phyloP scores from a whole-genome alignment of 2,329 filamentous ascomycete genomes.

The Beauveria varroae region DNA sequence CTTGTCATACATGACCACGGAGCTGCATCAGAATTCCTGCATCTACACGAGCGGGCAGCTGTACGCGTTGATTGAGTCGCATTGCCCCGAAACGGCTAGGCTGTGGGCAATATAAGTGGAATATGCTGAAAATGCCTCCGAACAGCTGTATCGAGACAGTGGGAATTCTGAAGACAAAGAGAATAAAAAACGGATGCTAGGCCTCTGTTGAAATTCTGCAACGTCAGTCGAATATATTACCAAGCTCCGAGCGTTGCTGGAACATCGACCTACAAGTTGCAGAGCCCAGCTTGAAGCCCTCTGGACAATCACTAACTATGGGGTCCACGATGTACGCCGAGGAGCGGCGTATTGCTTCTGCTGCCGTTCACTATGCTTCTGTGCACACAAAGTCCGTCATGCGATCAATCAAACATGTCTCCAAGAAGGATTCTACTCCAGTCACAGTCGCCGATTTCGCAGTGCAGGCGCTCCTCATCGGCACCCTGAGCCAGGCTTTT shows the following conservation, averaged over 20 bases:
- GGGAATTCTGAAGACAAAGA: neutral
- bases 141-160: neutral
- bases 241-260: no score
- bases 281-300: no score
- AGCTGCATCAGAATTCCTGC: neutral
- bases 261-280: no score
- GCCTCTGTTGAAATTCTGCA: no score
- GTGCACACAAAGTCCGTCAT: constrained; percentile 38
- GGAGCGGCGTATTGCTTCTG: constrained; percentile 4
- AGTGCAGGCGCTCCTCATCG: constrained; percentile 46
- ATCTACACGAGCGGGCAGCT: neutral
- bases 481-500: constrained; percentile 39
- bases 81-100: neutral
- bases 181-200: no score
- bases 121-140: neutral
- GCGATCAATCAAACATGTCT: constrained; percentile 33
- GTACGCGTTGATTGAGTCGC: neutral
- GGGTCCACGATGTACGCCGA: neutral
- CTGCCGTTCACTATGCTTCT: constrained; percentile 42
- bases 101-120: neutral
- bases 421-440: constrained; percentile 43
- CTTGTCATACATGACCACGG: neutral
- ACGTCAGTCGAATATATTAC: no score
- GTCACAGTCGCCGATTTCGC: constrained; percentile 51
- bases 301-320: neutral